phyloP scores from a whole-genome alignment of 768 basidiomycete species.

The Lactarius akahatsu region DNA sequence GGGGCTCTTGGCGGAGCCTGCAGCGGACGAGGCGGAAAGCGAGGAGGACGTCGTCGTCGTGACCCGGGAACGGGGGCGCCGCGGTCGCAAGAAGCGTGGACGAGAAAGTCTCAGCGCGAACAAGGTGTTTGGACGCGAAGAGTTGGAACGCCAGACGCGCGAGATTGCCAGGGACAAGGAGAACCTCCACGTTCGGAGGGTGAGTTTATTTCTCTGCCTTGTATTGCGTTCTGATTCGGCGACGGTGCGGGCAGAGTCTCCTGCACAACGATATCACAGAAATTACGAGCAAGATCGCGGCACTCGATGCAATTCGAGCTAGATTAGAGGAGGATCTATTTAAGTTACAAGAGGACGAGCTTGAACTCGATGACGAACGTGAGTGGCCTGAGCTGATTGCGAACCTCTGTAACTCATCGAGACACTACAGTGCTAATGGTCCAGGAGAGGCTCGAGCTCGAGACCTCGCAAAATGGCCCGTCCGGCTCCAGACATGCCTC shows the following conservation, averaged over 20 bases:
- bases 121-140: slow-evolving; percentile 78
- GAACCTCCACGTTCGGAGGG: slow-evolving; percentile 85
- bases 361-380: slow-evolving; percentile 97
- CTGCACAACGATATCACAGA: slow-evolving; percentile 85
- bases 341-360: slow-evolving; percentile 88
- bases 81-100: slow-evolving; percentile 47
- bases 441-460: slow-evolving; percentile 76
- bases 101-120: slow-evolving; percentile 66
- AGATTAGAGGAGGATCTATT: slow-evolving; percentile 82
- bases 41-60: slow-evolving; percentile 77
- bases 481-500: slow-evolving; percentile 41
- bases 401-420: slow-evolving; percentile 15
- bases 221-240: background rate
- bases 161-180: slow-evolving; percentile 93
- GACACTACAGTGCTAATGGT: slow-evolving; percentile 75
- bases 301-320: slow-evolving; percentile 74
- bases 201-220: slow-evolving; percentile 35
- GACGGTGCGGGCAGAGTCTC: slow-evolving; percentile 55
- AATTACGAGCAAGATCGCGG: slow-evolving; percentile 86
- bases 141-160: slow-evolving; percentile 75
- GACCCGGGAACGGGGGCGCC: slow-evolving; percentile 40
- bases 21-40: slow-evolving; percentile 56
- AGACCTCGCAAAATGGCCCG: slow-evolving; percentile 45
- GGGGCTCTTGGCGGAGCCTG: slow-evolving; percentile 59
- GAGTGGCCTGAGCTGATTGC: slow-evolving; percentile 36